Evolutionary conservation across 2,329 filamentous ascomycete species (phyloP).

Genomic region (Ophiostoma pallidulum): DNA sequence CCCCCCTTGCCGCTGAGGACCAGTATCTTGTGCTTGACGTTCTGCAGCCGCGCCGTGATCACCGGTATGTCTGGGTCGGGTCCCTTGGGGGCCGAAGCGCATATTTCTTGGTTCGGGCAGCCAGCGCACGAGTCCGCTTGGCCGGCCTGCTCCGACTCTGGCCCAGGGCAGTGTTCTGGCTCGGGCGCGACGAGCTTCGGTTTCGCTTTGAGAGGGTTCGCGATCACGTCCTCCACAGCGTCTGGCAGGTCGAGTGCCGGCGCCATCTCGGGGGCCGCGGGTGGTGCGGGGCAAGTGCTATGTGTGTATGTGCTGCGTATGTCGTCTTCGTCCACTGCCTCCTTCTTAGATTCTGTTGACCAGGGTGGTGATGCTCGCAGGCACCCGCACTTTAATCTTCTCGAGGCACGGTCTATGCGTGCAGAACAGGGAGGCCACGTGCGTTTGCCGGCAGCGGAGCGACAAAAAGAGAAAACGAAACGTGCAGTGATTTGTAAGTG

Average conservation of each 20-base stretch:
- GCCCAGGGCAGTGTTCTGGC: conserved; percentile 93
- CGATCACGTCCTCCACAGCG: conserved; percentile 57
- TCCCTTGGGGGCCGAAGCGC: conserved; percentile 86
- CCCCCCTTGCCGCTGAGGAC: conserved; percentile 92
- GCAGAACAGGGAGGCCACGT: no score
- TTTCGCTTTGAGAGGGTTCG: conserved; percentile 65
- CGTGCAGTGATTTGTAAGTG: conserved; percentile 13
- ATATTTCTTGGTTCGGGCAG: conserved; percentile 93
- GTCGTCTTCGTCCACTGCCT: not conserved
- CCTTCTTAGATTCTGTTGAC: not conserved
- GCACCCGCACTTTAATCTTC: not conserved
- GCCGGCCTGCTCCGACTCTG: conserved; percentile 63
- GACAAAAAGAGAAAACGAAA: not conserved
- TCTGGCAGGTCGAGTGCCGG: conserved; percentile 69
- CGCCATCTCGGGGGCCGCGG: conserved; percentile 56
- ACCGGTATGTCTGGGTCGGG: conserved; percentile 89
- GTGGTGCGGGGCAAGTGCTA: no score
- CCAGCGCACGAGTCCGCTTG: conserved; percentile 78
- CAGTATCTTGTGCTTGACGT: conserved; percentile 84
- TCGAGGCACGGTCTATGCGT: no score
- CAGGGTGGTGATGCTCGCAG: no score
- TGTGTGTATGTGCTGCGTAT: not conserved
- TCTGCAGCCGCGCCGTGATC: conserved; percentile 72
- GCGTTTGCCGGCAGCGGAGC: not conserved
- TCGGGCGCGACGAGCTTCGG: conserved; percentile 88